Base-by-base conservation (phyloP, 108 stramenopile genomes). In the Schizochytrium sp. region DNA sequence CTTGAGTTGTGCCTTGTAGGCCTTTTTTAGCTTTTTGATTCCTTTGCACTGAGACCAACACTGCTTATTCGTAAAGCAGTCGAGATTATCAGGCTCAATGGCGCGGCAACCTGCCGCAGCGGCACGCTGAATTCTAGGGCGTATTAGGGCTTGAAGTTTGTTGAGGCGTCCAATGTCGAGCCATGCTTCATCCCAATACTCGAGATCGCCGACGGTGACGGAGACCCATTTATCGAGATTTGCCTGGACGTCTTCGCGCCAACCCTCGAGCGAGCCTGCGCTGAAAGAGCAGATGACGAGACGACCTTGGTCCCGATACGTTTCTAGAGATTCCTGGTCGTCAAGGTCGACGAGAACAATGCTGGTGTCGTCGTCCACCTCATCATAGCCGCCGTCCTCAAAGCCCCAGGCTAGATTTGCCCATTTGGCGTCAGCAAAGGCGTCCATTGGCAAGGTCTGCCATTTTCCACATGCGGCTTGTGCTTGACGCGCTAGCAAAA, bases 321-420 rank as follows among this genome's bases (percentile, higher is more conserved):
- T 12, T 83, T 53, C 23, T 0, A 25, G 19, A 45, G 8, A 23
- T 0, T 83, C 6, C 23, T 53, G 48, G 34, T 53, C 76, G 5
- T 83, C 76, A 45, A 83, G 76, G 76, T 83, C 76, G 48, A 83
- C 76, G 28, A 83, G n/a, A 8, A 83, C 76, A 8, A 83, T 53
- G 10, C 63, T 8, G 19, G 76, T 83, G 45, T 83, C 28, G 4
- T 23, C 51, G n/a, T 47, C 51, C 6, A 83, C 51, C 25, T 21
- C n/a, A 1, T 83, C 76, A 6, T 83, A 6, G 76, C 76, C 76
- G 45, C 76, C 51, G 23, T 53, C n/a, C 10, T 53, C 23, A 23
- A 83, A 83, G 12, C 76, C 76, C 76, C 76, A 83, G 6, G 76
- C 76, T 12, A 83, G 51, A 21, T 53, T 21, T 6, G 76, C 76